phyloP scores from a whole-genome alignment of 495 filamentous ascomycete species.

The Cudoniella acicularis region DNA sequence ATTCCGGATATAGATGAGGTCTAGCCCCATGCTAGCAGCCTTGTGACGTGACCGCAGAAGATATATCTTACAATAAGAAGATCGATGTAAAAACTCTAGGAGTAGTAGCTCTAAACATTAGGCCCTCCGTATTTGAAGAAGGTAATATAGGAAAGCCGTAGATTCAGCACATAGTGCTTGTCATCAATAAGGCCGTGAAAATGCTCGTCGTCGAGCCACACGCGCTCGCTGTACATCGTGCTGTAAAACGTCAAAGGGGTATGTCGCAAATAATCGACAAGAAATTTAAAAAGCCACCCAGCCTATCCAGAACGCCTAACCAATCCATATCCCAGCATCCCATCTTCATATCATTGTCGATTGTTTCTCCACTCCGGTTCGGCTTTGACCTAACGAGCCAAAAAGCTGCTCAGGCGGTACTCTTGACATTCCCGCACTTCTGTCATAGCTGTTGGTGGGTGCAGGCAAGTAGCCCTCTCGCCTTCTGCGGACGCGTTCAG shows the following conservation, averaged over 20 bases:
- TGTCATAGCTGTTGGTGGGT: slow-evolving; percentile 66
- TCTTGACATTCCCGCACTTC: slow-evolving; percentile 35
- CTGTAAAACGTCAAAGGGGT: slow-evolving; percentile 13
- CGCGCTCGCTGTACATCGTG: slow-evolving; percentile 6
- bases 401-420: slow-evolving; percentile 26
- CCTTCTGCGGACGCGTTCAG: slow-evolving; percentile 79
- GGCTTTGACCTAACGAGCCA: slow-evolving; percentile 23
- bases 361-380: slow-evolving; percentile 21
- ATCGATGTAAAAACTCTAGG: slow-evolving; percentile 19
- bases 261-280: slow-evolving; percentile 23
- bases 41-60: slow-evolving; percentile 22
- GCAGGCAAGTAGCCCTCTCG: slow-evolving; percentile 84
- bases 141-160: slow-evolving; percentile 12
- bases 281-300: slow-evolving; percentile 10
- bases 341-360: slow-evolving; percentile 20
- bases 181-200: slow-evolving; percentile 22
- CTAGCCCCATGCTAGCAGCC: slow-evolving; percentile 11
- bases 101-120: slow-evolving; percentile 29
- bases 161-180: slow-evolving; percentile 13
- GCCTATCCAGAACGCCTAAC: slow-evolving; percentile 28
- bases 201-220: slow-evolving; percentile 7
- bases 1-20: slow-evolving; percentile 10
- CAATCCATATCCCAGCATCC: slow-evolving; percentile 9
- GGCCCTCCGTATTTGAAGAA: slow-evolving; percentile 13
- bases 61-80: slow-evolving; percentile 25